Evolutionary conservation across 164 flowering plant genomes (phyloP).

Genomic region (Magnolia kwangsiensis): DNA sequence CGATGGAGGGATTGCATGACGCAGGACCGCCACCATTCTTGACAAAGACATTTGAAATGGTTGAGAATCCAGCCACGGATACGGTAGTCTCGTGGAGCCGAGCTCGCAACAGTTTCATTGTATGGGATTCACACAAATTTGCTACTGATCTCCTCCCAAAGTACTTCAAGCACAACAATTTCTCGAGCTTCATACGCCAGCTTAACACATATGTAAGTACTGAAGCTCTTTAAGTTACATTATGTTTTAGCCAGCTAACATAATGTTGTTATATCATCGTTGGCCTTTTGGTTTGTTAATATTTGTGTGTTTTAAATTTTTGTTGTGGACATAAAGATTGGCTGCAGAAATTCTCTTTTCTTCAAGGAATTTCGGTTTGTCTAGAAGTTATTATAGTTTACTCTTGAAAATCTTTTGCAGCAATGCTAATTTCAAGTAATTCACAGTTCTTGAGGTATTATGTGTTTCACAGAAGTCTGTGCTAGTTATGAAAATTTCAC

Average conservation of each 20-base stretch:
- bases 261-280: too few species aligned
- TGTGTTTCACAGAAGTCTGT: too few species aligned
- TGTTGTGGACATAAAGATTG: too few species aligned
- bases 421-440: too few species aligned
- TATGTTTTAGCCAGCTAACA: too few species aligned
- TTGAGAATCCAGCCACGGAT: slow-evolving; percentile 62
- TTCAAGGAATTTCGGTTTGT: not conserved
- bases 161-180: slow-evolving; percentile 74
- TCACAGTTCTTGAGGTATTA: too few species aligned
- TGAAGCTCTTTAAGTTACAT: not conserved
- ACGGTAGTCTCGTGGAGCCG: slow-evolving; percentile 56
- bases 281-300: too few species aligned
- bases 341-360: not conserved
- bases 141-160: slow-evolving; percentile 47
- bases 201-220: slow-evolving; percentile 72
- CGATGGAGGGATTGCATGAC: slow-evolving; percentile 54
- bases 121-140: slow-evolving; percentile 59
- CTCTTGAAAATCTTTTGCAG: too few species aligned
- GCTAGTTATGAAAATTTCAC: too few species aligned
- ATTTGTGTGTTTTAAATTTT: too few species aligned
- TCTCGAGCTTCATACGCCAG: slow-evolving; percentile 79
- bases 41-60: slow-evolving; percentile 68
- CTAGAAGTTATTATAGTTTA: too few species aligned
- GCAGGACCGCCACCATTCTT: slow-evolving; percentile 67
- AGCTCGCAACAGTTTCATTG: slow-evolving; percentile 45